Conservation (phyloP, 108 stramenopile species). For the Conticribra weissflogii region DNA sequence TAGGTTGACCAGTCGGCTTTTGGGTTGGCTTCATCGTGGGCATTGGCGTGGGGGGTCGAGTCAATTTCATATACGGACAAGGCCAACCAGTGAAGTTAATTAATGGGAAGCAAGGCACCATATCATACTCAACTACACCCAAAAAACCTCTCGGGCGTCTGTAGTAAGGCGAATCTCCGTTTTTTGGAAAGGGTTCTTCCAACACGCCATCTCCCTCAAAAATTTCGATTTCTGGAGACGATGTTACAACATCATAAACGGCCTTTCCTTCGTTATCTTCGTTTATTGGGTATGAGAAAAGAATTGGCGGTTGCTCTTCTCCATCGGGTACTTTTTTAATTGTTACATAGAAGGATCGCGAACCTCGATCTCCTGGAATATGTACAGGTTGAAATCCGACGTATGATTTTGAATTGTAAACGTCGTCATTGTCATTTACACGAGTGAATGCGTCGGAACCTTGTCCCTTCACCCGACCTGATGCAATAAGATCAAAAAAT, state of each 20-base stretch:
- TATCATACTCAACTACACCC: conserved; percentile 20
- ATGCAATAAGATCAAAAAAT: conserved; percentile 27
- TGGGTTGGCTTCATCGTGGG: background rate
- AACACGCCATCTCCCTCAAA: conserved; percentile 29
- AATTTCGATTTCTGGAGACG: conserved; percentile 22
- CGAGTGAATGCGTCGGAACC: conserved; percentile 10
- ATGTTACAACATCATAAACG: conserved; percentile 16
- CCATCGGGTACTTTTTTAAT: conserved; percentile 5
- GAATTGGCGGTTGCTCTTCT: conserved; percentile 12
- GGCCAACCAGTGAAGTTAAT: conserved; percentile 37
- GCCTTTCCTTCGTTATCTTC: conserved; percentile 6
- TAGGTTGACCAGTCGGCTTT: background rate
- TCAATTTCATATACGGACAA: conserved; percentile 22
- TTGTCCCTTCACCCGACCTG: conserved; percentile 6
- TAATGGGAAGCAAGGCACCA: conserved; percentile 15
- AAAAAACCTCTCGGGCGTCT: conserved; percentile 27
- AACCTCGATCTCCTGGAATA: conserved; percentile 22
- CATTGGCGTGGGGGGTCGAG: background rate
- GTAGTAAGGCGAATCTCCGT: conserved; percentile 23
- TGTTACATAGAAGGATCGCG: conserved; percentile 32
- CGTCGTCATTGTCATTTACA: conserved; percentile 1
- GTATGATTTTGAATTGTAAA: background rate
- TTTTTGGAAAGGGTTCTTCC: conserved; percentile 20
- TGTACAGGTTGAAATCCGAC: conserved; percentile 26
- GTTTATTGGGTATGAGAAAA: conserved; percentile 10